These are phyloP conservation scores for Candida sp. DNA, from an alignment of 1,139 yeast species.

Conservation along the genomic window DNA sequence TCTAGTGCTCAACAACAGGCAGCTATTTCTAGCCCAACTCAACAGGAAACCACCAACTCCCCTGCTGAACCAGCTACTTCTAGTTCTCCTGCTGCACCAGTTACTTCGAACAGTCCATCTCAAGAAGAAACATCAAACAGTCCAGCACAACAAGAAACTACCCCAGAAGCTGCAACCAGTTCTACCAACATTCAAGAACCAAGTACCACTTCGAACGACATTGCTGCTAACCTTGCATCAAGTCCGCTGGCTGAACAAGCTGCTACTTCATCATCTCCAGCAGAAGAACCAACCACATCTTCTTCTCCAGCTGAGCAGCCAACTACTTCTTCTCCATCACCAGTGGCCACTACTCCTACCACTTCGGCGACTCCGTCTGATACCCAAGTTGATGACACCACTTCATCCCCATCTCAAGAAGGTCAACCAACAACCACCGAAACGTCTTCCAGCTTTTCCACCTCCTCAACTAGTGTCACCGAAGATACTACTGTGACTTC, in stretches of 20 bases:
- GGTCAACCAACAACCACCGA: conserved; percentile 2
- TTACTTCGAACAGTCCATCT: conserved; percentile 1
- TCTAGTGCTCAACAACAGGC: not conserved
- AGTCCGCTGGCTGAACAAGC: conserved; percentile 1
- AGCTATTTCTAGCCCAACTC: not conserved
- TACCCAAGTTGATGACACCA: not conserved
- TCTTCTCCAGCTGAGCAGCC: conserved; percentile 2
- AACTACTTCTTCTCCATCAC: conserved; percentile 1
- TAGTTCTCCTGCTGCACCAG: not conserved
- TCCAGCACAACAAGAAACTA: not conserved
- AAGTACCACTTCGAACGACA: too few relatives aligned
- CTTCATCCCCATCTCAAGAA: not conserved
- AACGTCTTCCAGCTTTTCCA: conserved; percentile 1
- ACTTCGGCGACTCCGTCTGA: conserved; percentile 1
- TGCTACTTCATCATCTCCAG: not conserved
- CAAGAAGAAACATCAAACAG: not conserved
- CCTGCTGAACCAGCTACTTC: conserved; percentile 1
- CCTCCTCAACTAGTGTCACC: conserved; percentile 7
- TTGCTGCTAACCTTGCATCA: not conserved
- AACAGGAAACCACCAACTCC: not conserved
- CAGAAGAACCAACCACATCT: too few relatives aligned
- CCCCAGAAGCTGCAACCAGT: not conserved
- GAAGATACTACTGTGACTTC: conserved; percentile 5
- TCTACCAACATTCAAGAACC: not conserved
- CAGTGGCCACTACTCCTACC: not conserved